These are phyloP conservation scores for Leishmania tropica DNA, from an alignment of 208 protist genomes.

Conservation along the genomic window DNA sequence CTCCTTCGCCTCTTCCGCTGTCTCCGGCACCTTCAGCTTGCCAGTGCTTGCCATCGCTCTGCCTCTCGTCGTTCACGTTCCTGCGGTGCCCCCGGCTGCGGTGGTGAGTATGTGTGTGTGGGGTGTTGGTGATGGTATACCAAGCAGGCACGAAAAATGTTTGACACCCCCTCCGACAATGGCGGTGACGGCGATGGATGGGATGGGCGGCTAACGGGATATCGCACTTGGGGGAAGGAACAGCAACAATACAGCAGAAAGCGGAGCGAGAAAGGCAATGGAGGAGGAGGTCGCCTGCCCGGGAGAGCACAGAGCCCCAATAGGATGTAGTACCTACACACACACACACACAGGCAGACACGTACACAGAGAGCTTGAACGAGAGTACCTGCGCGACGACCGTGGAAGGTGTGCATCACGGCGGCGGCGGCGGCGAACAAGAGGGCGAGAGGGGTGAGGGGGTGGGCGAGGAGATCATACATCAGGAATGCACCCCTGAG, in stretches of 20 bases:
- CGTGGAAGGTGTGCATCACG: background rate
- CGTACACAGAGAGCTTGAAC: background rate
- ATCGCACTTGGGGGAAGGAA: background rate
- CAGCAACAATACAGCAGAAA: background rate
- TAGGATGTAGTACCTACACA: background rate
- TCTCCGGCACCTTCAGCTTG: conserved; percentile 43
- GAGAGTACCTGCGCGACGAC: background rate
- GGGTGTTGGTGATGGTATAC: background rate
- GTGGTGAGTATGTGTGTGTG: background rate
- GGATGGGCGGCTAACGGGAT: background rate
- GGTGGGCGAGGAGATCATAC: background rate
- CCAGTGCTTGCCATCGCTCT: conserved; percentile 15
- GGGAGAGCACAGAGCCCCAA: background rate
- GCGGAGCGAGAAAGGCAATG: background rate
- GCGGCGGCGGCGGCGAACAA: background rate
- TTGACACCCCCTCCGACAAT: background rate
- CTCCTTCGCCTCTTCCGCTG: conserved; percentile 76
- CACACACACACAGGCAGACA: background rate
- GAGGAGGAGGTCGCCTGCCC: background rate
- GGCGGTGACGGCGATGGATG: background rate
- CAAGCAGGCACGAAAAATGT: background rate
- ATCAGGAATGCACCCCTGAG: background rate
- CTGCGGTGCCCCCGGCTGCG: background rate
- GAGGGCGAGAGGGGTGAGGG: background rate
- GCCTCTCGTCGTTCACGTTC: background rate